Evolutionary conservation across 2,329 filamentous ascomycete species (phyloP).

Genomic region (Didymella arachidicola): DNA sequence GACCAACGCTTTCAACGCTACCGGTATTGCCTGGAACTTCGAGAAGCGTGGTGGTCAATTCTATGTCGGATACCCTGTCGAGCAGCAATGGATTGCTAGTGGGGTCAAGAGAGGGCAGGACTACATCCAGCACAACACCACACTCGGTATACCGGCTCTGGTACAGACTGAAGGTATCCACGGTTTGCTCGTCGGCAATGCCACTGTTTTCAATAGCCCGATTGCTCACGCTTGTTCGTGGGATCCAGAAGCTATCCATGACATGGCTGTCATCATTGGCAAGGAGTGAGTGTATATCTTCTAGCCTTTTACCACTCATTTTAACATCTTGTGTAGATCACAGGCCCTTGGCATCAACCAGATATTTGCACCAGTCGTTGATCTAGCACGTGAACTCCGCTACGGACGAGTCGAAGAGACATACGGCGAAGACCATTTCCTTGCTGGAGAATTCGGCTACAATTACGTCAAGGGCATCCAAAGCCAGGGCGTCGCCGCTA

Average conservation of each 20-base stretch:
- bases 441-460: constrained; percentile 73
- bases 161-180: constrained; percentile 79
- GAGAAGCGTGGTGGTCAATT: constrained; percentile 71
- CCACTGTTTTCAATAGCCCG: constrained; percentile 80
- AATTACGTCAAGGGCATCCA: constrained; percentile 69
- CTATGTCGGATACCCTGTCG: constrained; percentile 74
- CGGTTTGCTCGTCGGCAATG: constrained; percentile 74
- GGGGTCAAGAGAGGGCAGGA: constrained; percentile 72
- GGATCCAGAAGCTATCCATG: constrained; percentile 68
- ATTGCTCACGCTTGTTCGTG: constrained; percentile 76
- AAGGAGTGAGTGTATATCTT: constrained; percentile 55
- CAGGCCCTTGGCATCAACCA: constrained; percentile 74
- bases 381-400: constrained; percentile 74
- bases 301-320: not conserved
- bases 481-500: constrained; percentile 70
- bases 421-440: constrained; percentile 72
- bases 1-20: constrained; percentile 70
- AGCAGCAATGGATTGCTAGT: constrained; percentile 68
- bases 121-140: constrained; percentile 71
- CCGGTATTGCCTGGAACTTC: constrained; percentile 72
- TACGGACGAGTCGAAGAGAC: constrained; percentile 79
- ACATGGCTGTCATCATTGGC: constrained; percentile 72
- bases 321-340: constrained; percentile 44
- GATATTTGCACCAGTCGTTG: constrained; percentile 74
- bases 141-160: constrained; percentile 72